Evolutionary conservation across 2,329 filamentous ascomycete species (phyloP).

Genomic region (Pseudogymnoascus sp.): DNA sequence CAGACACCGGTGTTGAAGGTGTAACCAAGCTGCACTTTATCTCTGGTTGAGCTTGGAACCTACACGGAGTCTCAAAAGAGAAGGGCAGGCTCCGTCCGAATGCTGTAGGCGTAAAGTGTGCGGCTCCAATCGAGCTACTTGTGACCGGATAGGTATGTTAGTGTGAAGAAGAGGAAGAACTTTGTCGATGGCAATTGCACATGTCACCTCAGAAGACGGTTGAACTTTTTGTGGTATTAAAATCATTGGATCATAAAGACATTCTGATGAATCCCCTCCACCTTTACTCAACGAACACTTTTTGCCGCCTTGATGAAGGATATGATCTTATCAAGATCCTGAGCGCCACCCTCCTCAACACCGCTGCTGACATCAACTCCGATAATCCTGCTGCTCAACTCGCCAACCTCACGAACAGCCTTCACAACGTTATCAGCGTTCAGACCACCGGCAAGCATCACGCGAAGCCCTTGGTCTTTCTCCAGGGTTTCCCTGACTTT

Average conservation of each 20-base stretch:
- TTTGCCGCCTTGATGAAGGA: slow-evolving; percentile 75
- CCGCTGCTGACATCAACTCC: slow-evolving; percentile 93
- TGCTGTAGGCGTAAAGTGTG: slow-evolving; percentile 91
- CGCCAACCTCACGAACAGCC: slow-evolving; percentile 57
- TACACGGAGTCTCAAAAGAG: slow-evolving; percentile 77
- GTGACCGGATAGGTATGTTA: slow-evolving; percentile 65
- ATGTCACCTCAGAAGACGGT: background rate
- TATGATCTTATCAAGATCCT: slow-evolving; percentile 74
- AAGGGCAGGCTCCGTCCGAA: slow-evolving; percentile 81
- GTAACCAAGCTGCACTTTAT: background rate
- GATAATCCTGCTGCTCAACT: slow-evolving; percentile 56
- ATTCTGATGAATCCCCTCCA: background rate
- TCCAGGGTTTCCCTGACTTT: slow-evolving; percentile 62
- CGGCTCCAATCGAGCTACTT: slow-evolving; percentile 91
- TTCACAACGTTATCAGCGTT: slow-evolving; percentile 70
- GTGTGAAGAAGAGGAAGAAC: background rate
- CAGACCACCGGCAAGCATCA: slow-evolving; percentile 82
- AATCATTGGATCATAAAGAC: slow-evolving; percentile 2
- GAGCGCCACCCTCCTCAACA: slow-evolving; percentile 76
- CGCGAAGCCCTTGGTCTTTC: slow-evolving; percentile 61
- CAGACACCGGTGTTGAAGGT: background rate
- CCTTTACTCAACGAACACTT: slow-evolving; percentile 21
- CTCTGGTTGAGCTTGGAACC: slow-evolving; percentile 38
- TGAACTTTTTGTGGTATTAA: slow-evolving; percentile 1
- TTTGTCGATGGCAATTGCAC: slow-evolving; percentile 66